These are phyloP conservation scores for Penicillium janthinellum DNA, from an alignment of 2,329 filamentous ascomycete genomes.

Conservation along the genomic window DNA sequence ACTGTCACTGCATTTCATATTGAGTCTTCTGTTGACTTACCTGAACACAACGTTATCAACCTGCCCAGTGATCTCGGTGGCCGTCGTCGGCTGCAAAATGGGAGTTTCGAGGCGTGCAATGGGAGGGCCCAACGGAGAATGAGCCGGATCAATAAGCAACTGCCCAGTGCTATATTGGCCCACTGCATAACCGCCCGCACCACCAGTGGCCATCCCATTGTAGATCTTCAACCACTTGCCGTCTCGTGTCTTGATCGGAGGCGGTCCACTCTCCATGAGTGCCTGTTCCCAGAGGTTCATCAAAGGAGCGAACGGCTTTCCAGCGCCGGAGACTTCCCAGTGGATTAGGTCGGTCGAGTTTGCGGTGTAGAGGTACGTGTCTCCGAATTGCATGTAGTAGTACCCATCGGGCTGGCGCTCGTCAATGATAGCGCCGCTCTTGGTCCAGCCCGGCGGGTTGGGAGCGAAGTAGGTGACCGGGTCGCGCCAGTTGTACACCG, in stretches of 20 bases:
- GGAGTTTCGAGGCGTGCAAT: not conserved
- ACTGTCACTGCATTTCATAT: not conserved
- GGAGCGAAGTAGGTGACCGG: not conserved
- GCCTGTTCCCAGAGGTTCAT: not conserved
- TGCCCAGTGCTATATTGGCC: not conserved
- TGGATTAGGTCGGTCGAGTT: slow-evolving; percentile 3
- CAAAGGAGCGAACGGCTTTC: not conserved
- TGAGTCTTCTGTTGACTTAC: not conserved
- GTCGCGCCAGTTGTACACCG: not conserved
- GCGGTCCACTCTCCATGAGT: not conserved
- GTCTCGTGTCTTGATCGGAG: not conserved
- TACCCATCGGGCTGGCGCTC: not conserved
- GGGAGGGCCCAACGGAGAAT: not conserved
- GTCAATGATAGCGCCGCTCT: not conserved
- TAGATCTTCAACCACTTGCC: not conserved
- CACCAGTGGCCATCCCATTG: not conserved
- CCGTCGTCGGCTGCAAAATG: not conserved
- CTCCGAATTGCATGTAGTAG: not conserved
- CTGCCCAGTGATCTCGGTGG: not conserved
- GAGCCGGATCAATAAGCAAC: not conserved
- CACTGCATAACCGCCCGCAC: not conserved
- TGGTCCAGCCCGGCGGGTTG: not conserved
- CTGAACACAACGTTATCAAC: not conserved
- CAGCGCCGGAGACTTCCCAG: not conserved
- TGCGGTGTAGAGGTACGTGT: slow-evolving; percentile 15